A percentile compares a stretch with the other conserved stretches of the same genome.
Conservation (phyloP, 2,329 filamentous ascomycete genomes). For the Calcarisporium arbuscula region DNA sequence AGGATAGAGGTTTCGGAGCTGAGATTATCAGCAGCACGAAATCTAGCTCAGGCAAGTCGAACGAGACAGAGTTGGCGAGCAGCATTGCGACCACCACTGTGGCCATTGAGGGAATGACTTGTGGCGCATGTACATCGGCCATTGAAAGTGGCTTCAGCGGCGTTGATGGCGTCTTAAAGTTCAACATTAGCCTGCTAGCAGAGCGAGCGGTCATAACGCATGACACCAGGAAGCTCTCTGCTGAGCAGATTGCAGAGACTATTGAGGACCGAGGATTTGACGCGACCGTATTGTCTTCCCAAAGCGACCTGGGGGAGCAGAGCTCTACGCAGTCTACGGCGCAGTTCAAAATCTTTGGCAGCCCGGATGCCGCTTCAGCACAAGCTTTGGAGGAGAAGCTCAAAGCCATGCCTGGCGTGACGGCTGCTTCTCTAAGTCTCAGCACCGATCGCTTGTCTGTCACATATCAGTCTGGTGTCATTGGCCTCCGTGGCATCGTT, state of each 20-base stretch:
- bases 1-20: slow-evolving; percentile 74
- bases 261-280: slow-evolving; percentile 91
- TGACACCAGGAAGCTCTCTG: slow-evolving; percentile 62
- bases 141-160: slow-evolving; percentile 76
- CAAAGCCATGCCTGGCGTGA: slow-evolving; percentile 60
- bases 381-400: slow-evolving; percentile 65
- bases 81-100: slow-evolving; percentile 69
- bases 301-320: slow-evolving; percentile 50
- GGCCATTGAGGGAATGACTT: slow-evolving; percentile 94
- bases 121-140: slow-evolving; percentile 90
- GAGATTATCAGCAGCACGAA: slow-evolving; percentile 66
- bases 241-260: slow-evolving; percentile 70
- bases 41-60: slow-evolving; percentile 21
- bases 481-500: slow-evolving; percentile 77
- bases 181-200: slow-evolving; percentile 91
- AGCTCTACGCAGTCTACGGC: slow-evolving; percentile 53
- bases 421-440: slow-evolving; percentile 66
- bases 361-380: slow-evolving; percentile 65
- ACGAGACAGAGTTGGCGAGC: slow-evolving; percentile 26
- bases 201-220: slow-evolving; percentile 87
- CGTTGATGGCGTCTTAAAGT: slow-evolving; percentile 72
- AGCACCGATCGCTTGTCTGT: slow-evolving; percentile 69
- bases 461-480: slow-evolving; percentile 61
- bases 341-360: slow-evolving; percentile 80
- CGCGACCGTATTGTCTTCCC: slow-evolving; percentile 72